Evolutionary conservation across 2,329 filamentous ascomycete genomes (phyloP).

Genomic region (Sarocladium oryzae): DNA sequence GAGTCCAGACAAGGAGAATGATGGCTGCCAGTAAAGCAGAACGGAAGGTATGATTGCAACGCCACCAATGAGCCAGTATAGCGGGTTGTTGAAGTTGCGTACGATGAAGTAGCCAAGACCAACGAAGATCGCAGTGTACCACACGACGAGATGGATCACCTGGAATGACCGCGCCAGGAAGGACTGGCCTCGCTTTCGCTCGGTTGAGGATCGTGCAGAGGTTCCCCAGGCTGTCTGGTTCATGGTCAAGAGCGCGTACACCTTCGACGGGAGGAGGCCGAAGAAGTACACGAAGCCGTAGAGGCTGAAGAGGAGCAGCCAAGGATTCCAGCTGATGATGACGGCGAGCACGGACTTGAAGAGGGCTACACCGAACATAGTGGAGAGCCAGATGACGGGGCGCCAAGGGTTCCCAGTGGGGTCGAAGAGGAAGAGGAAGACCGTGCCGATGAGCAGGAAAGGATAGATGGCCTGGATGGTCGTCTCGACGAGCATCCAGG

Average conservation of each 20-base stretch:
- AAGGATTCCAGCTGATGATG: slow-evolving; percentile 12
- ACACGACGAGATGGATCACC: slow-evolving; percentile 12
- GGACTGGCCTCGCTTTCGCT: slow-evolving; percentile 12
- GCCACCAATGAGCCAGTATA: slow-evolving; percentile 11
- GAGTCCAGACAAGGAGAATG: background rate
- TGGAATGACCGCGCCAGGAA: slow-evolving; percentile 13
- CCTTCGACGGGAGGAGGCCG: slow-evolving; percentile 13
- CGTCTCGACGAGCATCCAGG: slow-evolving; percentile 14
- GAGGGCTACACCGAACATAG: slow-evolving; percentile 14
- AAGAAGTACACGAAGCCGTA: slow-evolving; percentile 15
- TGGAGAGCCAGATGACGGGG: slow-evolving; percentile 13
- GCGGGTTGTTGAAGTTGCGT: slow-evolving; percentile 9
- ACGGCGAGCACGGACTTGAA: slow-evolving; percentile 14
- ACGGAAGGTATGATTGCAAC: slow-evolving; percentile 10
- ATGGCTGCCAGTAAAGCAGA: slow-evolving; percentile 12
- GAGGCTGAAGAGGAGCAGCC: slow-evolving; percentile 13
- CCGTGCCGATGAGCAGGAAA: slow-evolving; percentile 13
- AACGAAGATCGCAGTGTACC: slow-evolving; percentile 13
- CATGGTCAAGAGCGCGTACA: slow-evolving; percentile 14
- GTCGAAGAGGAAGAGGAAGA: slow-evolving; percentile 14
- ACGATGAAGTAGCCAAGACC: slow-evolving; percentile 12
- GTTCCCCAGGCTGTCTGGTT: slow-evolving; percentile 14
- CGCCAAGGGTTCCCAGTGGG: slow-evolving; percentile 11
- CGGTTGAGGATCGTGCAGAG: slow-evolving; percentile 11
- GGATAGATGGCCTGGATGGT: slow-evolving; percentile 14